A percentile compares a stretch with the other conserved stretches of the same genome.
Conservation (phyloP, 768 basidiomycete genomes). For the Myochromella boudieri region DNA sequence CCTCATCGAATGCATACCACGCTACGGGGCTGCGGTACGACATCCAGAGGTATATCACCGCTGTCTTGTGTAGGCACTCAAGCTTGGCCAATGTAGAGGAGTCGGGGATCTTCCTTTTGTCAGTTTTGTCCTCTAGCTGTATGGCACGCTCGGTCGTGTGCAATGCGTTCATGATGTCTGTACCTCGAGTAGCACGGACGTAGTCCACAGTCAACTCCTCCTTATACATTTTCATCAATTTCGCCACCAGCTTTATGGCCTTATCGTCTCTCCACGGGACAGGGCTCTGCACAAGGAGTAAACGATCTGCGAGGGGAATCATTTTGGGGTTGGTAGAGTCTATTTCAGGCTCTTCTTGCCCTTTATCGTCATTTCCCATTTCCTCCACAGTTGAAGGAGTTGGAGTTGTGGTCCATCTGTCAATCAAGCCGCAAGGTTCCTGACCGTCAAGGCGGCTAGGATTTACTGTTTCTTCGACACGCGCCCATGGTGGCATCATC, state of each 20-base stretch:
- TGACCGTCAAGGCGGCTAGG: slow-evolving; percentile 16
- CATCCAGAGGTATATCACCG: slow-evolving; percentile 87
- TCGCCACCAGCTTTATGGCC: slow-evolving; percentile 30
- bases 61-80: slow-evolving; percentile 74
- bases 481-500: slow-evolving; percentile 41
- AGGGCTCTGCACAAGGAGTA: slow-evolving; percentile 50
- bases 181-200: slow-evolving; percentile 29
- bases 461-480: slow-evolving; percentile 24
- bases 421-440: slow-evolving; percentile 42
- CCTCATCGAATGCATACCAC: slow-evolving; percentile 57
- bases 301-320: slow-evolving; percentile 44
- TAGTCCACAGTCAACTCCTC: slow-evolving; percentile 43
- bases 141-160: slow-evolving; percentile 39
- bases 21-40: slow-evolving; percentile 65
- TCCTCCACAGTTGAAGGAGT: too few relatives aligned
- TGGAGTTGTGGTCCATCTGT: slow-evolving; percentile 31
- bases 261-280: slow-evolving; percentile 48
- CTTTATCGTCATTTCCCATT: too few relatives aligned
- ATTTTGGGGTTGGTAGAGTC: too few relatives aligned
- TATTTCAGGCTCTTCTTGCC: too few relatives aligned
- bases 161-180: slow-evolving; percentile 40
- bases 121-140: slow-evolving; percentile 24
- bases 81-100: slow-evolving; percentile 38
- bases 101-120: slow-evolving; percentile 7
- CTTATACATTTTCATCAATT: slow-evolving; percentile 44